A percentile compares a stretch with the other conserved stretches of the same genome.
Evolutionary conservation across 2,329 filamentous ascomycete genomes (phyloP).

Genomic region (Fusarium caatingaense): DNA sequence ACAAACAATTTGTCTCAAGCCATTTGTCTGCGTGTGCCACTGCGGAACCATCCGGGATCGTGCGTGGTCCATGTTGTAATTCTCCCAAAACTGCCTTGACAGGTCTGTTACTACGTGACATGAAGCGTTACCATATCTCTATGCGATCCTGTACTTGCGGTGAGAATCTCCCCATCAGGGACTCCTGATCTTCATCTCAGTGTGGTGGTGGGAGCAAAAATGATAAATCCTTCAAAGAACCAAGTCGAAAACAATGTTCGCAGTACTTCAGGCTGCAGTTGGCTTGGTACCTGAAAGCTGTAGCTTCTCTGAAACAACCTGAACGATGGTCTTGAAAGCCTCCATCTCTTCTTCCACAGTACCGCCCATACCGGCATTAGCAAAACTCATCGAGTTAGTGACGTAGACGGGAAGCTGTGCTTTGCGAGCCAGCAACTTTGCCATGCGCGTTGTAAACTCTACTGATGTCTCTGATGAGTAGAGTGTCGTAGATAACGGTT

Average conservation of each 20-base stretch:
- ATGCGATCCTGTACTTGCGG: neutral
- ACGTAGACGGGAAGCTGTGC: slow-evolving; percentile 85
- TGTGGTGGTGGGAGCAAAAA: neutral
- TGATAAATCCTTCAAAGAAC: neutral
- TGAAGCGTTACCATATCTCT: slow-evolving; percentile 8
- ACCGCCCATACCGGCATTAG: slow-evolving; percentile 78
- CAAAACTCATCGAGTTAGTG: slow-evolving; percentile 85
- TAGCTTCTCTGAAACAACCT: slow-evolving; percentile 64
- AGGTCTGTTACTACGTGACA: slow-evolving; percentile 18
- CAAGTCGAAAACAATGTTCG: neutral
- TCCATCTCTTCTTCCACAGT: slow-evolving; percentile 95
- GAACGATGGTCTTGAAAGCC: slow-evolving; percentile 79
- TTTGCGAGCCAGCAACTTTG: slow-evolving; percentile 82
- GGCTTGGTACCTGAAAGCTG: slow-evolving; percentile 30
- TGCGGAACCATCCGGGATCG: slow-evolving; percentile 27
- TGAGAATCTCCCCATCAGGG: neutral
- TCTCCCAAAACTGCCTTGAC: slow-evolving; percentile 32
- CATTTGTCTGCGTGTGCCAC: slow-evolving; percentile 32
- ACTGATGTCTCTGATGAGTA: slow-evolving; percentile 80
- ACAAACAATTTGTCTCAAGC: slow-evolving; percentile 43
- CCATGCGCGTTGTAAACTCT: slow-evolving; percentile 87
- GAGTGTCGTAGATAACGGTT: slow-evolving; percentile 81
- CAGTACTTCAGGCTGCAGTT: neutral
- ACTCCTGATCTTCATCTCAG: neutral
- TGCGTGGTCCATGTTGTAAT: slow-evolving; percentile 34